These are phyloP conservation scores for Trichoderma koningiopsis DNA, from an alignment of 2,329 filamentous ascomycete species.

Conservation along the genomic window DNA sequence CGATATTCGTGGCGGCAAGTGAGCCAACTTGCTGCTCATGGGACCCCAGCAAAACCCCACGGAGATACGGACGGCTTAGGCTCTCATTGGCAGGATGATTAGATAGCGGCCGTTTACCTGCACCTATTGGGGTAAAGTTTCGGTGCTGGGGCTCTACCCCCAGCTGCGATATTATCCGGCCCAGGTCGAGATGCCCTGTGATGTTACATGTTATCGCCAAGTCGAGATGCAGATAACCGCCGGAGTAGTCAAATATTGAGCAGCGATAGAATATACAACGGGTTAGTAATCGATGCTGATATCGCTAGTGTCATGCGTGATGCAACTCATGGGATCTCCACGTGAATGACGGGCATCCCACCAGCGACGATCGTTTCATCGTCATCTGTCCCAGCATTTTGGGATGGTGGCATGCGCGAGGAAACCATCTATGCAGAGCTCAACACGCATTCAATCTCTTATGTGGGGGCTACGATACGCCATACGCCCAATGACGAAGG, in stretches of 20 bases:
- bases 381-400: constrained; percentile 1
- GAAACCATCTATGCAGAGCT: not conserved
- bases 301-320: not conserved
- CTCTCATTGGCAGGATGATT: not conserved
- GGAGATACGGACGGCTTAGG: not conserved
- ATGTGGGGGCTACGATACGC: not conserved
- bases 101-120: not conserved
- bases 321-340: not conserved
- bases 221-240: not conserved
- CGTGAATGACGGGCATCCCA: not conserved
- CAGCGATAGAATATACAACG: not conserved
- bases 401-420: constrained; percentile 16
- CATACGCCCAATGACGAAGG: not conserved
- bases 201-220: constrained; percentile 16
- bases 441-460: not conserved
- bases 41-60: constrained; percentile 11
- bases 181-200: not conserved
- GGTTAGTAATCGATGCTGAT: not conserved
- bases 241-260: not conserved
- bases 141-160: not conserved
- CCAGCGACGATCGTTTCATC: not conserved
- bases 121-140: not conserved
- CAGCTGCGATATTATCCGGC: constrained; percentile 2
- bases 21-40: not conserved
- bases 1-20: not conserved